A percentile compares a stretch with the other conserved stretches of the same genome.
Conservation (phyloP, 1,139 yeast genomes). For the Pichia sp. region DNA sequence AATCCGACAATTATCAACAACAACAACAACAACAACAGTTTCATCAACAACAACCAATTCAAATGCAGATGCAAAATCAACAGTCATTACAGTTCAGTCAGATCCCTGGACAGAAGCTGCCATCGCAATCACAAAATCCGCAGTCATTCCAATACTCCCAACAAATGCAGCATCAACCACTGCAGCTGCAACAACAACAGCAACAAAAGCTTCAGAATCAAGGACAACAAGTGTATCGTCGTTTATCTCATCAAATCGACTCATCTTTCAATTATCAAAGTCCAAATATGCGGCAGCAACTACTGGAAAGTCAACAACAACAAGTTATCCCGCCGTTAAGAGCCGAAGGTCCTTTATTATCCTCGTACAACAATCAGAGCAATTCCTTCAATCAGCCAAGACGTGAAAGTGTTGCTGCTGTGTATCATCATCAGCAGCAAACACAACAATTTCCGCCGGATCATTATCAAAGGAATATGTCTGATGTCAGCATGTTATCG, state of each 20-base stretch:
- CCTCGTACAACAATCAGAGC: slow-evolving; percentile 27
- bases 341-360: slow-evolving; percentile 35
- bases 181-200: neutral
- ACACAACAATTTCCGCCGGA: neutral
- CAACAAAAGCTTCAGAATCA: neutral
- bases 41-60: too few relatives aligned
- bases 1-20: slow-evolving; percentile 21
- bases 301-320: slow-evolving; percentile 12
- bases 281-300: too few relatives aligned
- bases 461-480: neutral
- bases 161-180: too few relatives aligned
- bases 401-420: slow-evolving; percentile 34
- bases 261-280: neutral
- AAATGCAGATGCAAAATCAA: too few relatives aligned
- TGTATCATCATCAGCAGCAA: slow-evolving; percentile 11
- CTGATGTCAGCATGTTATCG: slow-evolving; percentile 15
- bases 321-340: slow-evolving; percentile 34
- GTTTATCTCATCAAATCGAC: slow-evolving; percentile 7
- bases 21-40: slow-evolving; percentile 4
- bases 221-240: neutral
- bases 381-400: slow-evolving; percentile 24
- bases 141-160: too few relatives aligned
- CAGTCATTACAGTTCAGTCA: too few relatives aligned
- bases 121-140: too few relatives aligned
- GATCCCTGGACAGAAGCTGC: too few relatives aligned